Conservation (phyloP, 371 early-diverging fungal species). For the Syncephalis fuscata region DNA sequence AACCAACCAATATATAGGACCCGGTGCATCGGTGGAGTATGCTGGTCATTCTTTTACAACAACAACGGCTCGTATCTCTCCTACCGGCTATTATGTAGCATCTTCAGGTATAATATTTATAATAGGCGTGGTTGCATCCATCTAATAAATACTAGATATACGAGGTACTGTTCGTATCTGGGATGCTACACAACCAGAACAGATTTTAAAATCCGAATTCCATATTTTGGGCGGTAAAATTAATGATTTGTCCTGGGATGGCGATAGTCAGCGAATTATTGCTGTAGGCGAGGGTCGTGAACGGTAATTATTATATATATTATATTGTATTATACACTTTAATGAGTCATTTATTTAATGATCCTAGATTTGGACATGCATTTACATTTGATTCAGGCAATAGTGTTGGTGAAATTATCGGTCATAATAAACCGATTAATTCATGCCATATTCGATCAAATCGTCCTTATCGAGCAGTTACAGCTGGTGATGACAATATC, state of each 20-base stretch:
- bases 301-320: slow-evolving; percentile 18
- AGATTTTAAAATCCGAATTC: slow-evolving; percentile 71
- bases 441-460: slow-evolving; percentile 64
- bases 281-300: slow-evolving; percentile 93
- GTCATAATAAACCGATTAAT: slow-evolving; percentile 78
- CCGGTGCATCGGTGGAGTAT: slow-evolving; percentile 74
- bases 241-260: slow-evolving; percentile 86
- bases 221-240: slow-evolving; percentile 58
- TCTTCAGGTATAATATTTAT: slow-evolving; percentile 56
- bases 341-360: not conserved
- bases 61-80: slow-evolving; percentile 80
- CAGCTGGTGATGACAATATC: slow-evolving; percentile 80
- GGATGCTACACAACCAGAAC: slow-evolving; percentile 74
- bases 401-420: slow-evolving; percentile 83
- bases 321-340: not conserved
- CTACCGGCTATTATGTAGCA: slow-evolving; percentile 88
- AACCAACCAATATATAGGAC: slow-evolving; percentile 34
- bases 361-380: slow-evolving; percentile 63
- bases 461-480: slow-evolving; percentile 87
- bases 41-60: slow-evolving; percentile 57
- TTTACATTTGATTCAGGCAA: slow-evolving; percentile 78
- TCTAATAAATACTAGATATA: slow-evolving; percentile 33
- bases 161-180: slow-evolving; percentile 85
- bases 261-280: slow-evolving; percentile 83
- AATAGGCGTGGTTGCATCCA: not conserved